Conservation (phyloP, 352 stramenopile genomes). For the Pythium folliculosum region DNA sequence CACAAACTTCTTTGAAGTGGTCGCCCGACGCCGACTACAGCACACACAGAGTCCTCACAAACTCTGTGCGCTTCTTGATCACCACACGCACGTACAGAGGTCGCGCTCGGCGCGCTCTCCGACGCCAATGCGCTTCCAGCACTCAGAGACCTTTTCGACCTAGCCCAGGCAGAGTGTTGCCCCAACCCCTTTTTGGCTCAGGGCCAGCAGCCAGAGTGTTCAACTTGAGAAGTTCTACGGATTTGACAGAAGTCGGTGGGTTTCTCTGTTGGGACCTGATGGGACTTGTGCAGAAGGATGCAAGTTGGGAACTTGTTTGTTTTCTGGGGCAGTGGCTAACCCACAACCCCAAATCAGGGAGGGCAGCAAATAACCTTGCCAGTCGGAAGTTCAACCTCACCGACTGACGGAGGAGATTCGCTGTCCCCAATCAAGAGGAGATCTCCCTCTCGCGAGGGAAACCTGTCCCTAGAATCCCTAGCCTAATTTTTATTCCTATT, state of each 20-base stretch:
- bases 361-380: too few relatives aligned
- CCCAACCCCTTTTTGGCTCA: neutral
- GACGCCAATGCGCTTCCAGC: neutral
- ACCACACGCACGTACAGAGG: constrained; percentile 16
- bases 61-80: neutral
- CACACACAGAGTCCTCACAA: neutral
- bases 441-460: too few relatives aligned
- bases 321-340: too few relatives aligned
- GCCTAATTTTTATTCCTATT: too few relatives aligned
- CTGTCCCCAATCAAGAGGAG: too few relatives aligned
- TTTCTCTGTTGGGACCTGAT: neutral
- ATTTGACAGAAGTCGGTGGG: neutral
- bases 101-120: neutral
- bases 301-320: too few relatives aligned
- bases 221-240: neutral
- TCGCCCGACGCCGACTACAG: neutral
- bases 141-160: neutral
- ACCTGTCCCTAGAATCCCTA: too few relatives aligned
- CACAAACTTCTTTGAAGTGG: neutral
- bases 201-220: neutral
- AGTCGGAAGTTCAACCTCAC: too few relatives aligned
- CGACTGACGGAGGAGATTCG: too few relatives aligned
- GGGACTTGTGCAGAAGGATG: neutral
- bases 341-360: too few relatives aligned
- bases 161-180: neutral